Conservation (phyloP, 2,329 filamentous ascomycete genomes). For the Colletotrichum tropicicola region DNA sequence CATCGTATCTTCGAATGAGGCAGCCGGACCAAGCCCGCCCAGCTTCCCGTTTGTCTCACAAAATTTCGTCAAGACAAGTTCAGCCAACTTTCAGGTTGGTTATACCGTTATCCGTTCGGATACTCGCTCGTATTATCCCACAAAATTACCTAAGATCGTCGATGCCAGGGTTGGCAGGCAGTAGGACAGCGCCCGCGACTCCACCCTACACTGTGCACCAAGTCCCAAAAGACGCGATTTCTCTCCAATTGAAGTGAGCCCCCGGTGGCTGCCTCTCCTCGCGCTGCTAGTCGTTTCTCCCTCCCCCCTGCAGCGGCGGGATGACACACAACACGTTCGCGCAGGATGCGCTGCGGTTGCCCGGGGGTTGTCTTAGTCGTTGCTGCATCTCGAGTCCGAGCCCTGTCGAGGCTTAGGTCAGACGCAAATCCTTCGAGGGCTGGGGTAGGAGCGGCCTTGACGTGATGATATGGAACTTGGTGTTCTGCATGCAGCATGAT, state of each 20-base stretch:
- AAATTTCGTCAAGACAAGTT: not conserved
- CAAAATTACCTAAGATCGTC: constrained; percentile 4
- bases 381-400: not conserved
- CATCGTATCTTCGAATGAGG: not conserved
- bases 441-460: not conserved
- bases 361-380: not conserved
- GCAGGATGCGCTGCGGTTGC: not conserved
- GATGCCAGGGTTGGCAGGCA: no score
- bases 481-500: not conserved
- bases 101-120: no score
- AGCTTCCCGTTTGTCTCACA: not conserved
- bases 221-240: not conserved
- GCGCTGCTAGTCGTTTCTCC: no score
- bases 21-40: not conserved
- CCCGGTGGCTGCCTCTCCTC: no score
- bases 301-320: not conserved
- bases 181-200: no score
- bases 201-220: not conserved
- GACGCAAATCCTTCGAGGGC: constrained; percentile 6
- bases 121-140: not conserved
- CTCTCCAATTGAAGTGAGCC: no score
- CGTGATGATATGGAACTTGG: not conserved
- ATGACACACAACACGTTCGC: not conserved
- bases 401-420: constrained; percentile 1
- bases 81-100: not conserved